Evolutionary conservation across 2,329 filamentous ascomycete species (phyloP).

Genomic region (Paramyrothecium sp.): DNA sequence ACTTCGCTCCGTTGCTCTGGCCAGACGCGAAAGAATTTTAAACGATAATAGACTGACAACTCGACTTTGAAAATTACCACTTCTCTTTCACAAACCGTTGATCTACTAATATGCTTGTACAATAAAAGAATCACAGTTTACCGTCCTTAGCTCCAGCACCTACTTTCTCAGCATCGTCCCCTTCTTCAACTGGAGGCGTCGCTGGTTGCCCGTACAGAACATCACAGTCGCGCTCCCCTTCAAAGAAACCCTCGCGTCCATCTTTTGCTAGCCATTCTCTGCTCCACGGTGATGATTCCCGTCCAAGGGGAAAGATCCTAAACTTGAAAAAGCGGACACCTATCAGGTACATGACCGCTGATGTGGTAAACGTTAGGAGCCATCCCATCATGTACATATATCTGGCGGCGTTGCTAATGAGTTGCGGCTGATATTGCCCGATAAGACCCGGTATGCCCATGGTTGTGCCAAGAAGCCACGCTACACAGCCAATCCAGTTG

Average conservation of each 20-base stretch:
- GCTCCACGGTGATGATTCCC: conserved; percentile 10
- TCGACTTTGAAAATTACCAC: too few species aligned
- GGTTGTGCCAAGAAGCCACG: conserved; percentile 20
- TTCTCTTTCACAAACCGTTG: too few species aligned
- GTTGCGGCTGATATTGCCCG: conserved; percentile 21
- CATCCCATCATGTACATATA: conserved; percentile 29
- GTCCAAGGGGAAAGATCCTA: conserved; percentile 17
- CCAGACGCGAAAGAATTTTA: too few species aligned
- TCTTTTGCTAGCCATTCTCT: conserved; percentile 21
- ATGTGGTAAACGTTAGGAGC: conserved; percentile 24
- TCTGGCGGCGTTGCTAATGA: conserved; percentile 17
- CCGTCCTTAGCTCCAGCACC: neutral
- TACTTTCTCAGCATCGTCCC: neutral
- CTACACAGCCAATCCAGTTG: conserved; percentile 23
- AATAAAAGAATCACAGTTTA: too few species aligned
- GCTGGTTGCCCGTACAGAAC: neutral
- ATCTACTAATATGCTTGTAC: too few species aligned
- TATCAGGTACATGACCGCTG: conserved; percentile 20
- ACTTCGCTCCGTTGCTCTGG: too few species aligned
- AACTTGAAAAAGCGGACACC: conserved; percentile 15
- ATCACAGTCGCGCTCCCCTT: conserved; percentile 32
- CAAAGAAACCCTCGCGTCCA: conserved; percentile 20
- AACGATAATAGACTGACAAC: too few species aligned
- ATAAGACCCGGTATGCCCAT: conserved; percentile 24
- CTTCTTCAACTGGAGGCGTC: conserved; percentile 4